phyloP scores from a whole-genome alignment of 2,329 filamentous ascomycete genomes.

The Phialocephala subalpina region DNA sequence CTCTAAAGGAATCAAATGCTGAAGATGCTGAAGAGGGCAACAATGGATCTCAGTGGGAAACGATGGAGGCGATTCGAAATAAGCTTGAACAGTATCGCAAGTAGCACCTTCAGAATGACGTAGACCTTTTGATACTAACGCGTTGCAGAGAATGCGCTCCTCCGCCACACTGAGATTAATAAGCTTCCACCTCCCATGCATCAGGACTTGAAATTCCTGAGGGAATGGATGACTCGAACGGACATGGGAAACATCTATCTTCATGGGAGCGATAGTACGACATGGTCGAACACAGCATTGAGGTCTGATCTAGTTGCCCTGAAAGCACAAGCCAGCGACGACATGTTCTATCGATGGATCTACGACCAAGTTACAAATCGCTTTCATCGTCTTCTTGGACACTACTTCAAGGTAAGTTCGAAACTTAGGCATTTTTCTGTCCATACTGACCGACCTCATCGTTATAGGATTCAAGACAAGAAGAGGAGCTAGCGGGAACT shows the following conservation, averaged over 20 bases:
- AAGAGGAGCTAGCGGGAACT: slow-evolving; percentile 9
- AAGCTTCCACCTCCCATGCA: slow-evolving; percentile 10
- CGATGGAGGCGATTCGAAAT: slow-evolving; percentile 1
- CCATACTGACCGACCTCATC: too few species aligned
- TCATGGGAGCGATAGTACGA: slow-evolving; percentile 10
- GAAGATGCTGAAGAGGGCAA: slow-evolving; percentile 17
- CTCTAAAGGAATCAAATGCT: slow-evolving; percentile 1
- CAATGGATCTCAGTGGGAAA: slow-evolving; percentile 12
- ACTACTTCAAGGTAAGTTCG: slow-evolving; percentile 5
- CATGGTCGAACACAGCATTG: slow-evolving; percentile 8
- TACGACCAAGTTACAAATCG: not conserved
- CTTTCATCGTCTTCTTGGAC: slow-evolving; percentile 2
- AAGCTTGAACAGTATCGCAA: slow-evolving; percentile 20
- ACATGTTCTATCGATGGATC: slow-evolving; percentile 15
- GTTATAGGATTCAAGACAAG: slow-evolving; percentile 5
- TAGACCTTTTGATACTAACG: too few species aligned
- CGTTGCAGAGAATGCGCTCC: slow-evolving; percentile 5
- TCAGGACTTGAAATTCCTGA: slow-evolving; percentile 11
- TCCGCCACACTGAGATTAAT: slow-evolving; percentile 6
- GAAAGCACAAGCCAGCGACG: slow-evolving; percentile 1
- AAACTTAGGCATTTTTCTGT: too few species aligned
- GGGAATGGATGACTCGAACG: slow-evolving; percentile 9
- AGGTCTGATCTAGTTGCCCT: slow-evolving; percentile 8
- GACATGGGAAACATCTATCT: slow-evolving; percentile 21
- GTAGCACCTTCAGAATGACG: too few species aligned